Base-by-base conservation (phyloP, 2,329 filamentous ascomycete genomes). In the Beauveria pseudobassiana region DNA sequence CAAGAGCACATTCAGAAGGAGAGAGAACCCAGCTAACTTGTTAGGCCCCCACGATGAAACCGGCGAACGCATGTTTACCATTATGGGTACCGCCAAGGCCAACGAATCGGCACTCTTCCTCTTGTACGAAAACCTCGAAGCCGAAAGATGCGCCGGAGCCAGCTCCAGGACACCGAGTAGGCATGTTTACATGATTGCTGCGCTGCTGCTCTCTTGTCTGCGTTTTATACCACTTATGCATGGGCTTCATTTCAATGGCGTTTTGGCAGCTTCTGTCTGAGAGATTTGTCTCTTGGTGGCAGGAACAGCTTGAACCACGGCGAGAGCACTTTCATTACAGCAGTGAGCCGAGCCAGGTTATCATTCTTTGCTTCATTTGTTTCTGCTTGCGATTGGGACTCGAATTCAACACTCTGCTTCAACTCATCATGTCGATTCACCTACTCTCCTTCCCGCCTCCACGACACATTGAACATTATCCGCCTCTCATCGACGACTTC, bases 11-110 rank as follows among this genome's bases (percentile, higher is more conserved):
- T 18, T 3, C 22, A 3, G 18, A 46, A 10, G 1, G 5, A 20
- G 3, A 48, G 2, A 12, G 22, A 45, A 3, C 18, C 8, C 12
- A 18, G 20, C 54, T 57, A 48, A 57, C 43, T 48, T 3, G 22
- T 10, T 5, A 60, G 58, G 88, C 93, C 52, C 91, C 62, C 95
- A 99, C 72, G 95, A 99, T 69, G 95, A 98, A 68, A 96, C 91
- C 64, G 95, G 95, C 67, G 95, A 99, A 83, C 88, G 95, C 71
- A 99, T 99, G 95, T 99, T 99, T 80, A 99, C 95, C 72, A 99
- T 99, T 74, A 97, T 96, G 84, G 95, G 95, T 68, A 96, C 90
- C 64, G 88, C 91, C 64, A 89, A 88, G 77, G 91, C 92, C 66
- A 99, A 99, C 71, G 95, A 99, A 78, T 93, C 92, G 69, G 95